Evolutionary conservation across 2,329 filamentous ascomycete genomes (phyloP).

Genomic region (Aspergillus uvarum): DNA sequence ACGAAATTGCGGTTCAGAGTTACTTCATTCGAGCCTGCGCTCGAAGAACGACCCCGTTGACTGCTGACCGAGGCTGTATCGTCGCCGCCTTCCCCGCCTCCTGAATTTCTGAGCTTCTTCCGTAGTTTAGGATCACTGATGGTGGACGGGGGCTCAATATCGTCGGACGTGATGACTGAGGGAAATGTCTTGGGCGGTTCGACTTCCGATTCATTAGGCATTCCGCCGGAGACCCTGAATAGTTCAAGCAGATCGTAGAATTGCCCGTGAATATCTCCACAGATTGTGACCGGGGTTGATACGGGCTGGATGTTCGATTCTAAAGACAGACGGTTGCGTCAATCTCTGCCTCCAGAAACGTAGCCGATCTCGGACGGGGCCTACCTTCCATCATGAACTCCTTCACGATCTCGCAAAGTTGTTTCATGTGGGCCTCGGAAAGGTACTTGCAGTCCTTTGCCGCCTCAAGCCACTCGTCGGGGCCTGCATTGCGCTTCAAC

Average conservation of each 20-base stretch:
- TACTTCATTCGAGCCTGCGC: constrained; percentile 30
- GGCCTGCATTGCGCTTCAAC: constrained; percentile 75
- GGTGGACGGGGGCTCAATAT: constrained; percentile 84
- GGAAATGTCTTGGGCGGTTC: constrained; percentile 68
- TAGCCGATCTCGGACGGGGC: neutral
- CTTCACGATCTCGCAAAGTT: constrained; percentile 97
- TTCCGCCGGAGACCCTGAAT: constrained; percentile 92
- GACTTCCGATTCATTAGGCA: constrained; percentile 78
- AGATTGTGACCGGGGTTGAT: constrained; percentile 91
- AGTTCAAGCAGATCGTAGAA: constrained; percentile 98
- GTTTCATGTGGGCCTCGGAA: constrained; percentile 96
- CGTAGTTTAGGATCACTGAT: constrained; percentile 85
- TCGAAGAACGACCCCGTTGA: constrained; percentile 29
- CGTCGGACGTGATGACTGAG: constrained; percentile 80
- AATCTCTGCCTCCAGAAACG: constrained; percentile 8
- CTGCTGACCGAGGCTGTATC: constrained; percentile 22
- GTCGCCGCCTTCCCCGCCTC: constrained; percentile 31
- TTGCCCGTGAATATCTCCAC: constrained; percentile 97
- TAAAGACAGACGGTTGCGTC: constrained; percentile 38
- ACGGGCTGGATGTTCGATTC: constrained; percentile 99
- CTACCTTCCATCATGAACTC: constrained; percentile 97
- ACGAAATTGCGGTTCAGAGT: constrained; percentile 67
- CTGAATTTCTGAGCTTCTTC: constrained; percentile 70
- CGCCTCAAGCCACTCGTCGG: constrained; percentile 95
- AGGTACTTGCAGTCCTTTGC: constrained; percentile 97